Percentiles rank a stretch among this genome's conserved stretches.
These are phyloP conservation scores for Cladosporium sp. DNA, from an alignment of 2,329 filamentous ascomycete species.

Conservation along the genomic window DNA sequence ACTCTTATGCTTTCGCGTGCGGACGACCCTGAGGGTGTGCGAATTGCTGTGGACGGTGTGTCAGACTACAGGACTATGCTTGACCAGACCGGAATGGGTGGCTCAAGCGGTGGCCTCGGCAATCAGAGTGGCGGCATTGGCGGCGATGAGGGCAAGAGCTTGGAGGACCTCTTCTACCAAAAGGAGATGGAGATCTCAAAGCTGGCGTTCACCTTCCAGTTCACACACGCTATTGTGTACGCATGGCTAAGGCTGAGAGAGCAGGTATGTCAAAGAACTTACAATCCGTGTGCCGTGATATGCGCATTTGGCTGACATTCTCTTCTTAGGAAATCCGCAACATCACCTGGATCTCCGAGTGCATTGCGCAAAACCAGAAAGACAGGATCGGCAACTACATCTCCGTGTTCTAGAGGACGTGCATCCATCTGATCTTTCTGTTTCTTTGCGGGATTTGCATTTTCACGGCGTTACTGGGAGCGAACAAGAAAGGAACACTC, in stretches of 20 bases:
- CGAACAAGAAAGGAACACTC: constrained; percentile 7
- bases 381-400: constrained; percentile 99
- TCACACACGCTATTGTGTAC: constrained; percentile 92
- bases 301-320: not conserved
- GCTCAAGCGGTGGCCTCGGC: constrained; percentile 69
- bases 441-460: constrained; percentile 5
- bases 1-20: constrained; percentile 92
- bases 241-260: constrained; percentile 97
- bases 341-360: constrained; percentile 99
- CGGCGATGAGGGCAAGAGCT: constrained; percentile 75
- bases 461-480: constrained; percentile 15
- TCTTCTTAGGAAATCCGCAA: constrained; percentile 86
- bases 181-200: constrained; percentile 99
- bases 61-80: constrained; percentile 95
- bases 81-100: constrained; percentile 80
- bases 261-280: constrained; percentile 65
- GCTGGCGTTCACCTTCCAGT: constrained; percentile 90
- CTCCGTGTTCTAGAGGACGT: constrained; percentile 74
- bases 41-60: constrained; percentile 89
- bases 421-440: not conserved
- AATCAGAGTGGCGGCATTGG: constrained; percentile 83
- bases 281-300: not conserved
- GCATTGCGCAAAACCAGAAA: constrained; percentile 99
- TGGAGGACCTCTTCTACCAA: constrained; percentile 98
- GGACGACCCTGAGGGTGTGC: constrained; percentile 91